Percentiles rank a stretch among this genome's conserved stretches.
These are phyloP conservation scores for Blastomyces silverae DNA, from an alignment of 2,329 filamentous ascomycete genomes.

Conservation along the genomic window DNA sequence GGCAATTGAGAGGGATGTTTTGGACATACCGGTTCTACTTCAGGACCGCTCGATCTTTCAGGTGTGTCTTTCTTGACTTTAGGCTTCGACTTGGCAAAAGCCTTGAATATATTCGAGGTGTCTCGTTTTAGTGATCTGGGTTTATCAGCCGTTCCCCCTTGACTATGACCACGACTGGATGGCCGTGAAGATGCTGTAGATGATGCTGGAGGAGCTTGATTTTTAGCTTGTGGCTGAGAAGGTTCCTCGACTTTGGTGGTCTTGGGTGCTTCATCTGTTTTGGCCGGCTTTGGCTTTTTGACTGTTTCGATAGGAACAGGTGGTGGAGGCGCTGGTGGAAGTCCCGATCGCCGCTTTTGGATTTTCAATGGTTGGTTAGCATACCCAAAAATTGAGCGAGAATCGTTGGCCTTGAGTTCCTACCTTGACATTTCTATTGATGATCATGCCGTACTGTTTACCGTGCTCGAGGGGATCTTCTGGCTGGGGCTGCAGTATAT, in stretches of 20 bases:
- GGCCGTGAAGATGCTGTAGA: slow-evolving; percentile 1
- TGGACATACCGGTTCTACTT: slow-evolving; percentile 33
- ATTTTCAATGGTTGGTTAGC: slow-evolving; percentile 10
- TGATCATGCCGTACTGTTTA: slow-evolving; percentile 65
- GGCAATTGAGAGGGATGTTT: slow-evolving; percentile 23
- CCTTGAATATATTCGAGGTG: slow-evolving; percentile 62
- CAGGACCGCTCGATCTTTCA: slow-evolving; percentile 32
- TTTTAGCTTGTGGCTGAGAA: slow-evolving; percentile 5
- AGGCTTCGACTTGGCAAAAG: slow-evolving; percentile 65
- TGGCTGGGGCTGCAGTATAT: slow-evolving; percentile 52
- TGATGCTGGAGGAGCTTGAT: neutral
- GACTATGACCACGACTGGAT: slow-evolving; percentile 22
- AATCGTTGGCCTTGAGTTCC: neutral
- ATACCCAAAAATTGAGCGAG: neutral
- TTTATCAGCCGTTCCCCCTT: slow-evolving; percentile 36
- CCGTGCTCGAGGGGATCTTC: slow-evolving; percentile 56
- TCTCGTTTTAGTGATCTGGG: slow-evolving; percentile 51
- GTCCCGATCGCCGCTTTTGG: slow-evolving; percentile 43
- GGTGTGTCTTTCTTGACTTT: slow-evolving; percentile 46
- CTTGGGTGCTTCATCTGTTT: slow-evolving; percentile 24
- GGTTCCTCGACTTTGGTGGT: slow-evolving; percentile 32
- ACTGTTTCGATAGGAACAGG: slow-evolving; percentile 28
- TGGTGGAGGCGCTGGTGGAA: slow-evolving; percentile 35
- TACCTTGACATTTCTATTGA: slow-evolving; percentile 61
- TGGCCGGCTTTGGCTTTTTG: slow-evolving; percentile 28